A percentile compares a stretch with the other conserved stretches of the same genome.
Evolutionary conservation across 2,329 filamentous ascomycete species (phyloP).

Genomic region (Malbranchea cinnamomea): DNA sequence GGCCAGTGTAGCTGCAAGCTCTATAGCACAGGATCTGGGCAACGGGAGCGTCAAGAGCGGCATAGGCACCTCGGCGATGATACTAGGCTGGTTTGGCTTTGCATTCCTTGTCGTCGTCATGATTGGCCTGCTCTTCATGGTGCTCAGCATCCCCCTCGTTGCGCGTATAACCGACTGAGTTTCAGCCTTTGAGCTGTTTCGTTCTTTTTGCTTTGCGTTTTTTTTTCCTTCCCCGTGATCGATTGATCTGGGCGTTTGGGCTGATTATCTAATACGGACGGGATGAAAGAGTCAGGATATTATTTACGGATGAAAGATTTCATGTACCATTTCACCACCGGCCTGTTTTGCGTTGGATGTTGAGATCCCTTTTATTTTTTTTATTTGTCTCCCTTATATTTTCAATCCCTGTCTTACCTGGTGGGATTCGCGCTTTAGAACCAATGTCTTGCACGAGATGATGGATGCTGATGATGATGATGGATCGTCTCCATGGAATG

Average conservation of each 20-base stretch:
- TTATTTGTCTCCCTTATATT: background rate
- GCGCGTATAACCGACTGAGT: too few relatives aligned
- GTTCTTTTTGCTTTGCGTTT: too few relatives aligned
- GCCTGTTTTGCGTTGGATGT: background rate
- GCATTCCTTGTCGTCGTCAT: slow-evolving; percentile 87
- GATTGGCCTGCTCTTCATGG: slow-evolving; percentile 89
- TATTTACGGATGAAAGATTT: slow-evolving; percentile 30
- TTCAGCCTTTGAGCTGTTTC: too few relatives aligned
- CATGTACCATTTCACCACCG: background rate
- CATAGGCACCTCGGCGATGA: slow-evolving; percentile 89
- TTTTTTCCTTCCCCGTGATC: too few relatives aligned
- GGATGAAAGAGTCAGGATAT: too few relatives aligned
- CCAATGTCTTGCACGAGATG: too few relatives aligned
- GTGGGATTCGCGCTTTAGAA: background rate
- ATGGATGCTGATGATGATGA: too few relatives aligned
- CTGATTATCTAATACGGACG: too few relatives aligned
- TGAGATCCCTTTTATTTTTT: background rate
- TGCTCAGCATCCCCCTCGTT: slow-evolving; percentile 88
- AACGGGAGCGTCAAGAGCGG: slow-evolving; percentile 79
- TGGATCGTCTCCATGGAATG: background rate
- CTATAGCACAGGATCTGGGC: slow-evolving; percentile 82
- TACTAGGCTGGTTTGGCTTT: slow-evolving; percentile 95
- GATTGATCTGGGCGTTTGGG: too few relatives aligned
- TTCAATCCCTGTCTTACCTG: background rate
- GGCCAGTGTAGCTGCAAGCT: slow-evolving; percentile 83